Evolutionary conservation across 73 alveolate species (phyloP), one percentile per base, ranked within the genome.

Genomic region (Effrenium voratum): DNA sequence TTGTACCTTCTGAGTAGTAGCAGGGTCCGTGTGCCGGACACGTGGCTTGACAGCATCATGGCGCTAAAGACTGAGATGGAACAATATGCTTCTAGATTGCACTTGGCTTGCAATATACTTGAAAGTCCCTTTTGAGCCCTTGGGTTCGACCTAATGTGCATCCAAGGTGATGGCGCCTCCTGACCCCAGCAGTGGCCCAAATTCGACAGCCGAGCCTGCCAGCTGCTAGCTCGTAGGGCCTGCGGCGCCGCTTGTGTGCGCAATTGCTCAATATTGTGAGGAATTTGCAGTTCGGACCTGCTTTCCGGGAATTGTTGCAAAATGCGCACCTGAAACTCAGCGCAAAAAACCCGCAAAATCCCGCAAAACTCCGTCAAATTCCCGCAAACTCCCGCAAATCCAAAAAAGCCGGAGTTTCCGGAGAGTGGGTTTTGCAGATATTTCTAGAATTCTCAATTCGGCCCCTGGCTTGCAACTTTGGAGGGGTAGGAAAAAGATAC

Each of bases 321-420:
- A 76, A 76, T 41, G 22, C 86, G 86, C 12, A n/a, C n/a, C 59
- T 4, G 43, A 30, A 38, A 76, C 43, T 76, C 38, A 55, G 60
- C 86, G 86, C 86, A 76, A 76, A 76, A 76, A 55, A 16, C 86
- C 86, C 86, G 86, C 86, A 76, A 76, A 76, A 76, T 41, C 34
- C 22, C 40, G 41, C 19, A 43, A 76, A 76, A 76, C 60, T 38
- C 86, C 86, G 60, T 55, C 86, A 76, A 76, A 76, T 41, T 0
- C n/a, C 16, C 50, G 44, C 86, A 76, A 76, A 76, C 86, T 38
- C 86, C 86, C 86, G 86, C 86, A 76, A 76, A 76, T 76, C 86
- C 86, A 12, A 22, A 79, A 75, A 75, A 76, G 60, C 43, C 60
- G 40, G 38, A 76, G 52, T 32, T 40, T 19, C 6, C 2, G 13